Base-by-base conservation (phyloP, 768 basidiomycete genomes). In the Lactarius pseudohatsudake region DNA sequence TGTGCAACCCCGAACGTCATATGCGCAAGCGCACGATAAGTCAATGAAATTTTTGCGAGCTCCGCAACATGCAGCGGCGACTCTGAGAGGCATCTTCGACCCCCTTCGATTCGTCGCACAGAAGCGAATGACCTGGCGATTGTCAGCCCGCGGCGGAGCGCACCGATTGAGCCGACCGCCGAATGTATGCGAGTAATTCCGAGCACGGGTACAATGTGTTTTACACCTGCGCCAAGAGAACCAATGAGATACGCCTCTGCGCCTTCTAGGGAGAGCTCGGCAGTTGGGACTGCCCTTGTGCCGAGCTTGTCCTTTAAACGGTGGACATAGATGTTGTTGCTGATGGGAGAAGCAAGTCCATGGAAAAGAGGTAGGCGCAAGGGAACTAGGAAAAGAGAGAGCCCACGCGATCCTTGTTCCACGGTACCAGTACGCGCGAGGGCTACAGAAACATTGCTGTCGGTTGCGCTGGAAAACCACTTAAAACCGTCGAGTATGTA, bases 401-500 rank as follows among this genome's bases (percentile, higher is more conserved):
- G 81, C 0, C 83, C 84, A 10, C 85, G 82, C 0, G 90, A 87
- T 7, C 91, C 90, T 15, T 79, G 75, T 57, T 78, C 69, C 32
- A 73, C 65, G 0, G 83, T 74, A 0, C 88, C 90, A 1, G 90
- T 91, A 43, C 90, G 86, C 6, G 89, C 91, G 6, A 92, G 78
- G 1, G 88, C 89, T 30, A 92, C 80, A 0, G 89, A 82, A 10
- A 91, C 78, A 66, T 92, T 79, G 68, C 87, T 85, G 70, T 92
- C 91, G 0, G 90, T 90, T 1, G 91, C 91, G 70, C 88, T 90
- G 18, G 90, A 91, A 75, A 92, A 92, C 90, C 90, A 92, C 76
- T 91, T 92, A 74, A 91, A 84, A 3, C 90, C 89, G 69, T 91
- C 78, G 26, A 91, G 74, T 22, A 72, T 77, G 73, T 89, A 89